Base-by-base conservation (phyloP, 2,329 filamentous ascomycete genomes). In the Cercospora zeina region DNA sequence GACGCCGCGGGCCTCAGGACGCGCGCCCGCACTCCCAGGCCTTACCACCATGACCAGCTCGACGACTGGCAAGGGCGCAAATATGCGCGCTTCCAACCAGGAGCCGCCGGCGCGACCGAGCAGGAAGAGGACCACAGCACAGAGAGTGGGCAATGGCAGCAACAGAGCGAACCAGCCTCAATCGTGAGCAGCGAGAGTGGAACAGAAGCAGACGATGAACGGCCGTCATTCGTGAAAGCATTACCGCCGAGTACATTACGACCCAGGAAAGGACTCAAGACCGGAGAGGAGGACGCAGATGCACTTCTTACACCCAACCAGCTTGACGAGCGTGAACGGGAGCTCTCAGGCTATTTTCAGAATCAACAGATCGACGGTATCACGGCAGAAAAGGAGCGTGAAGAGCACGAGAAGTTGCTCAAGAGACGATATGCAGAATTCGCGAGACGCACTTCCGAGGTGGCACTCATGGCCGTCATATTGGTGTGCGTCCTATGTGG, bases 181-280 rank as follows among this genome's bases (percentile, higher is more conserved):
- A 81, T 83, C 1, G 83, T 86, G 1, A 85, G 85, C 10, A 96
- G 91, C 75, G 93, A 96, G 69, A 96, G 92, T 74, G 93, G 93
- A 24, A 96, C 93, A 16, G 93, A 97, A 74, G 93, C 93, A 39
- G 93, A 97, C 71, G 93, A 97, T 78, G 93, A 97, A 75, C 89
- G 93, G 66, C 81, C 47, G 75, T 78, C 10, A 4, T 88, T 93
- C 68, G 81, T 96, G 61, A 95, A 89, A 74, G 89, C 92, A 0
- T 79, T 97, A 21, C 93, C 93, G 1, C 90, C 93, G 2, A 90
- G 93, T 1, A 88, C 83, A n/a, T 69, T 83, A 8, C 84, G 86
- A 64, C 81, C 86, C 33, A 88, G 89, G 73, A 97, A 96, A 77
- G 93, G 92, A 7, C 76, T 96, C 54, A 84, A 89, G 63, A 87